phyloP scores from a whole-genome alignment of 257 asterid genomes.

The Solanum pinnatisectum region DNA sequence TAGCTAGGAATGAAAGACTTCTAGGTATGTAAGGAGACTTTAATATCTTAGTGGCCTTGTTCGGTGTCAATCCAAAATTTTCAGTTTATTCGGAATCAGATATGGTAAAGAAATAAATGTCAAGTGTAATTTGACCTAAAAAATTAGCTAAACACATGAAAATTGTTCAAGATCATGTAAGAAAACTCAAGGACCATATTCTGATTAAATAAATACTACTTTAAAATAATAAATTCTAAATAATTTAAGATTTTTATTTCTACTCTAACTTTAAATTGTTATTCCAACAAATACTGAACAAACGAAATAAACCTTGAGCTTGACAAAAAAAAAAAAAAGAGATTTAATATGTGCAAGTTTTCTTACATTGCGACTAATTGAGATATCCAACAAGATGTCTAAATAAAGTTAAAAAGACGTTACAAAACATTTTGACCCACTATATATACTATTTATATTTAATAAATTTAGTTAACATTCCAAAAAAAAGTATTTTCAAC shows the following conservation, averaged over 20 bases:
- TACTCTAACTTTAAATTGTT: too few species aligned
- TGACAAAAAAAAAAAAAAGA: neutral
- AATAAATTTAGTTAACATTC: too few species aligned
- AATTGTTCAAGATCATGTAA: neutral
- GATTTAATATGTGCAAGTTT: too few species aligned
- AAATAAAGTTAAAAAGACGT: neutral
- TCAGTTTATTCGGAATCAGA: neutral
- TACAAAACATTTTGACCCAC: neutral
- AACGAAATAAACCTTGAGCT: too few species aligned
- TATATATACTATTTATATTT: neutral
- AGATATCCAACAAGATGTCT: neutral
- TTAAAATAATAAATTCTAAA: too few species aligned
- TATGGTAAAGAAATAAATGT: neutral
- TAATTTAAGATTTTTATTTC: too few species aligned
- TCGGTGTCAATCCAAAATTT: neutral
- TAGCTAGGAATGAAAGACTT: neutral
- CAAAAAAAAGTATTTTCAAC: neutral
- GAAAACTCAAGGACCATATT: neutral
- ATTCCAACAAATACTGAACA: neutral
- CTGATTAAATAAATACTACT: too few species aligned
- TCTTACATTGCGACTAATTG: too few species aligned
- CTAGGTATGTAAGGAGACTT: neutral
- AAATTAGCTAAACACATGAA: neutral
- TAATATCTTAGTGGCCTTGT: neutral
- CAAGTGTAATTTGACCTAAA: neutral